Percentiles rank a stretch among this genome's conserved stretches.
phyloP scores from a whole-genome alignment of 345 rosid species.

The Camelina laxa region DNA sequence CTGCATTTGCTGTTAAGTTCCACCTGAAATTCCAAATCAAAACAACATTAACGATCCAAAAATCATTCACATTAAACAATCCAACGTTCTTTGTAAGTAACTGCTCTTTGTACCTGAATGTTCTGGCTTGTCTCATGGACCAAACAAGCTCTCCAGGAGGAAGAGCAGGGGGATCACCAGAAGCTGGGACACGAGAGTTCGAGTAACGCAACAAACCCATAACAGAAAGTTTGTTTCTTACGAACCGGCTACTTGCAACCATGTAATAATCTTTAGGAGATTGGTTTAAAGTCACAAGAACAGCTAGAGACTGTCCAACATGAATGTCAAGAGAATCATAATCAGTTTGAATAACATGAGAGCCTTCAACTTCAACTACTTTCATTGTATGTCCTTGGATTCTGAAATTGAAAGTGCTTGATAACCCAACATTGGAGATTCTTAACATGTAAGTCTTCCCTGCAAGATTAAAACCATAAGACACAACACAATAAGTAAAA shows the following conservation, averaged over 20 bases:
- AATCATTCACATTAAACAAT: background rate
- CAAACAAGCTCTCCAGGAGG: slow-evolving; percentile 57
- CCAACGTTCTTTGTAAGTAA: background rate
- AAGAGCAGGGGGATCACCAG: slow-evolving; percentile 69
- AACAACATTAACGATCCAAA: background rate
- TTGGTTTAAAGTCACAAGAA: slow-evolving; percentile 75
- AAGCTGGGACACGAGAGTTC: slow-evolving; percentile 59
- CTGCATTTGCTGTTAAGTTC: slow-evolving; percentile 93
- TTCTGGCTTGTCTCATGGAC: slow-evolving; percentile 91
- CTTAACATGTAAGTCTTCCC: slow-evolving; percentile 90
- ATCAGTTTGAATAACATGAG: slow-evolving; percentile 69
- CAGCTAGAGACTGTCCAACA: slow-evolving; percentile 82
- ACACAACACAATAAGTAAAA: background rate
- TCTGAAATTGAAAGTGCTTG: slow-evolving; percentile 76
- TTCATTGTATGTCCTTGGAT: slow-evolving; percentile 81
- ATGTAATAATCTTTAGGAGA: slow-evolving; percentile 81
- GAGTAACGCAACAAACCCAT: slow-evolving; percentile 71
- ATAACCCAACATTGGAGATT: slow-evolving; percentile 80
- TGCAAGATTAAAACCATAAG: slow-evolving; percentile 36
- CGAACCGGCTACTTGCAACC: slow-evolving; percentile 72
- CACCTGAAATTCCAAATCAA: slow-evolving; percentile 35
- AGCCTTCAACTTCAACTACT: slow-evolving; percentile 93
- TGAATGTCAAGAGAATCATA: slow-evolving; percentile 91
- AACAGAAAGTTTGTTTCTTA: slow-evolving; percentile 50
- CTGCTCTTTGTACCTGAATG: slow-evolving; percentile 55